These are phyloP conservation scores for Neofusicoccum parvum DNA, from an alignment of 2,329 filamentous ascomycete species.

Conservation along the genomic window DNA sequence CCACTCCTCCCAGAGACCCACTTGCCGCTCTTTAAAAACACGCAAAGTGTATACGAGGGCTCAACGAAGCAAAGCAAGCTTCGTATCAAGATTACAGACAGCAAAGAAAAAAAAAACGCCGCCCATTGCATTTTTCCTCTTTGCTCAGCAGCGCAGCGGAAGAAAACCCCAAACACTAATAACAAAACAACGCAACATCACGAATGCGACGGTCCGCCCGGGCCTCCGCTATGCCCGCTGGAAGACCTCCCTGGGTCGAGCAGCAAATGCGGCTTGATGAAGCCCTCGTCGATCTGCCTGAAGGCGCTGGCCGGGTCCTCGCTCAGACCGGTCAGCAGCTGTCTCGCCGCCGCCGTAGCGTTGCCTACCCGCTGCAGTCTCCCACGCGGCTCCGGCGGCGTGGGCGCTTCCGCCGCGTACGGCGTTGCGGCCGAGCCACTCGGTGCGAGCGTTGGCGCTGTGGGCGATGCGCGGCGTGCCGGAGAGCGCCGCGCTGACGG, in stretches of 20 bases:
- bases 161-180: neutral
- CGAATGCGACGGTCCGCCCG: neutral
- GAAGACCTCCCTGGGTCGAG: conserved; percentile 61
- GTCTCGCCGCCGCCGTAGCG: conserved; percentile 74
- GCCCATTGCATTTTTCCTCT: conserved; percentile 10
- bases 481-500: conserved; percentile 56
- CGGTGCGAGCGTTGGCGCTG: conserved; percentile 23
- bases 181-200: neutral
- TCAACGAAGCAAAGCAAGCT: too few relatives aligned
- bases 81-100: too few relatives aligned
- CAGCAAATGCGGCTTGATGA: conserved; percentile 87
- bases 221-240: neutral
- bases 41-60: too few relatives aligned
- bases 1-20: too few relatives aligned
- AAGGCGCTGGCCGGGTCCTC: conserved; percentile 92
- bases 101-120: neutral
- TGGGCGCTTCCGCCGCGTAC: conserved; percentile 44
- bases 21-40: too few relatives aligned
- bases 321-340: conserved; percentile 73
- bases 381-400: conserved; percentile 27
- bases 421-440: conserved; percentile 23
- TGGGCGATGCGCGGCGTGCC: conserved; percentile 37
- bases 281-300: conserved; percentile 90
- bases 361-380: conserved; percentile 53
- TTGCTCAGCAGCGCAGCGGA: neutral